phyloP scores from a whole-genome alignment of 2,329 filamentous ascomycete genomes.

The Cytospora leucostoma region DNA sequence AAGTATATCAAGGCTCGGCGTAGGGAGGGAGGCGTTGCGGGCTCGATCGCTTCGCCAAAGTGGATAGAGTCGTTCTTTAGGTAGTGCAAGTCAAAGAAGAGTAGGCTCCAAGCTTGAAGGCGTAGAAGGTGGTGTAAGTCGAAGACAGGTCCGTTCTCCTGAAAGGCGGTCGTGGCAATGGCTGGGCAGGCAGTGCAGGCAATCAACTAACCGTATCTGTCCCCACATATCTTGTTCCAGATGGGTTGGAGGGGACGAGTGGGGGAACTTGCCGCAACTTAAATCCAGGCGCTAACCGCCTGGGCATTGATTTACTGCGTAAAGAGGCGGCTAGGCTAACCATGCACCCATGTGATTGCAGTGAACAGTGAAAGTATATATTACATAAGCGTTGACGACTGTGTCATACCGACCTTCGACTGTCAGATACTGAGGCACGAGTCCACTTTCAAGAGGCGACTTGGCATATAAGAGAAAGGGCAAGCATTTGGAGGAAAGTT shows the following conservation, averaged over 20 bases:
- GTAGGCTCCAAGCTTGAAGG: neutral
- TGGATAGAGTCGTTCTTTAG: neutral
- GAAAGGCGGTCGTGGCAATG: slow-evolving; percentile 1
- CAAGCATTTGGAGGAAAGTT: neutral
- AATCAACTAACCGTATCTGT: slow-evolving; percentile 1
- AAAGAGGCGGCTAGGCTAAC: neutral
- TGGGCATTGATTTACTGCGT: too few species aligned
- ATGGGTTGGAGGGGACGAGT: neutral
- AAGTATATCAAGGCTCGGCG: neutral
- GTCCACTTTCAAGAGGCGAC: neutral
- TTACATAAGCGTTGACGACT: slow-evolving; percentile 14
- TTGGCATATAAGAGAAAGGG: slow-evolving; percentile 5
- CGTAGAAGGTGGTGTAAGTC: neutral
- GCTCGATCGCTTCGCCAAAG: slow-evolving; percentile 6
- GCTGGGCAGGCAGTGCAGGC: slow-evolving; percentile 1
- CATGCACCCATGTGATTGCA: neutral
- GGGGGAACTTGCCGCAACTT: slow-evolving; percentile 1
- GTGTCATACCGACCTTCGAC: slow-evolving; percentile 18
- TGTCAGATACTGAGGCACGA: neutral
- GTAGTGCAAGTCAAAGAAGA: neutral
- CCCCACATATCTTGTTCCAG: slow-evolving; percentile 1
- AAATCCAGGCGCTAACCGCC: neutral
- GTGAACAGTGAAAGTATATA: neutral
- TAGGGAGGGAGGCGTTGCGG: neutral
- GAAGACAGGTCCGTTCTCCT: slow-evolving; percentile 8